Evolutionary conservation across 2,329 filamentous ascomycete species (phyloP).

Genomic region (Trichoderma sp.): DNA sequence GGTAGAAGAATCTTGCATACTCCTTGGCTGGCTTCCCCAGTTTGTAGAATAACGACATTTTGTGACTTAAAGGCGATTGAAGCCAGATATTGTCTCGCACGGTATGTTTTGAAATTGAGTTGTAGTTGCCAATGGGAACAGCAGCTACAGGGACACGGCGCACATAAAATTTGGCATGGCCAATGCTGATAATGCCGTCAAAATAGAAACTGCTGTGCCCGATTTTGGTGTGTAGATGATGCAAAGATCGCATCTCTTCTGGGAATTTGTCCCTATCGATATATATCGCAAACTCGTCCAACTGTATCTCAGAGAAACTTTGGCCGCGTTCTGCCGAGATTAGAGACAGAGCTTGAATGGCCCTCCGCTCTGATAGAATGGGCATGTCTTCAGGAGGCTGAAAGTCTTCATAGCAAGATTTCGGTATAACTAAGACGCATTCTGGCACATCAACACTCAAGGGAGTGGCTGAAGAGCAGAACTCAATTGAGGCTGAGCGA

Average conservation of each 20-base stretch:
- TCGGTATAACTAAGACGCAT: constrained; percentile 29
- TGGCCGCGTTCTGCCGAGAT: constrained; percentile 23
- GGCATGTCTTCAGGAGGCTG: constrained; percentile 27
- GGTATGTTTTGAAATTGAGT: constrained; percentile 41
- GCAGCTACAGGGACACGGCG: constrained; percentile 53
- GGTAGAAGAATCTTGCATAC: constrained; percentile 60
- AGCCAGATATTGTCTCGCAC: constrained; percentile 62
- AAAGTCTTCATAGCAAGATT: constrained; percentile 35
- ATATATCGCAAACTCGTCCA: constrained; percentile 61
- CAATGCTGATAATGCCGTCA: constrained; percentile 57
- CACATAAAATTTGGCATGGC: constrained; percentile 48
- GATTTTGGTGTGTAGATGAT: constrained; percentile 45
- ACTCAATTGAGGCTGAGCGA: neutral
- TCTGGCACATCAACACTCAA: constrained; percentile 30
- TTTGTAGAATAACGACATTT: constrained; percentile 59
- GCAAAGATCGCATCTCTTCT: constrained; percentile 54
- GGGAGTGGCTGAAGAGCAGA: neutral
- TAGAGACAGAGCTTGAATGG: constrained; percentile 19
- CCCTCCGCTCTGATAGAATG: constrained; percentile 25
- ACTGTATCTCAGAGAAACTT: constrained; percentile 47
- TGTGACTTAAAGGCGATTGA: constrained; percentile 48
- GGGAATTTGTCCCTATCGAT: constrained; percentile 36
- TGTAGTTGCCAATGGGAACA: constrained; percentile 67
- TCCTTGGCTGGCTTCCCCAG: constrained; percentile 55
- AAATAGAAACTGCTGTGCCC: constrained; percentile 48